A percentile compares a stretch with the other conserved stretches of the same genome.
phyloP scores from a whole-genome alignment of 495 filamentous ascomycete genomes.

The Tuber borchii region DNA sequence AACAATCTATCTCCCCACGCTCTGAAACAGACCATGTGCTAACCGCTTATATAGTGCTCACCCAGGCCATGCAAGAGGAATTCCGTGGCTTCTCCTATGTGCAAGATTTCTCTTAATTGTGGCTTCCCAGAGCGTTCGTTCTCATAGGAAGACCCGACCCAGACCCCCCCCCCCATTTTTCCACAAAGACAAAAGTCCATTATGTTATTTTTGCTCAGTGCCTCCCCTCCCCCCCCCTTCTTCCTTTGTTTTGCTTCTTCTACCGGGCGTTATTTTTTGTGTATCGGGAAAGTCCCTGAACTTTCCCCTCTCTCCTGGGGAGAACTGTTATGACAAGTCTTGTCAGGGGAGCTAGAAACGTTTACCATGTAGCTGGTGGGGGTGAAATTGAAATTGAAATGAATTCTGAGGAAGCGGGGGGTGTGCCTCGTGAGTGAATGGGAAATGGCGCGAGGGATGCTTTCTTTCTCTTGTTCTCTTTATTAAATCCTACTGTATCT shows the following conservation, averaged over 20 bases:
- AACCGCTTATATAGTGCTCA: slow-evolving; percentile 55
- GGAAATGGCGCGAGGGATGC: neutral
- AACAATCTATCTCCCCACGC: slow-evolving; percentile 36
- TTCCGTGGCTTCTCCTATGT: slow-evolving; percentile 99
- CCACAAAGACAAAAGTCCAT: slow-evolving; percentile 2
- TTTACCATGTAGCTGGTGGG: neutral
- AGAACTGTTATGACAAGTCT: neutral
- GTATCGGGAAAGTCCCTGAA: slow-evolving; percentile 12
- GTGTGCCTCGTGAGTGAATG: neutral
- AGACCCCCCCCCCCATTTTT: neutral
- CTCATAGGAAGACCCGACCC: neutral
- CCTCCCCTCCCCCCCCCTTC: slow-evolving; percentile 24
- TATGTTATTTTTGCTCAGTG: slow-evolving; percentile 21
- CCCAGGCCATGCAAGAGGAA: slow-evolving; percentile 98
- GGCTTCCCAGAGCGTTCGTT: neutral
- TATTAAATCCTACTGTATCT: neutral
- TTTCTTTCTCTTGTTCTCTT: neutral
- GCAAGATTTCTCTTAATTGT: slow-evolving; percentile 58
- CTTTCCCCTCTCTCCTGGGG: neutral
- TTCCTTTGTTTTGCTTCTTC: slow-evolving; percentile 36
- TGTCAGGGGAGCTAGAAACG: neutral
- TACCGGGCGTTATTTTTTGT: slow-evolving; percentile 10
- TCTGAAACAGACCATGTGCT: slow-evolving; percentile 8
- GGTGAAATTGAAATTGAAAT: neutral
- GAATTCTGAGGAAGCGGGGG: neutral